These are phyloP conservation scores for Rhododendron kiyosumense DNA, from an alignment of 148 eudicot species.

Conservation along the genomic window DNA sequence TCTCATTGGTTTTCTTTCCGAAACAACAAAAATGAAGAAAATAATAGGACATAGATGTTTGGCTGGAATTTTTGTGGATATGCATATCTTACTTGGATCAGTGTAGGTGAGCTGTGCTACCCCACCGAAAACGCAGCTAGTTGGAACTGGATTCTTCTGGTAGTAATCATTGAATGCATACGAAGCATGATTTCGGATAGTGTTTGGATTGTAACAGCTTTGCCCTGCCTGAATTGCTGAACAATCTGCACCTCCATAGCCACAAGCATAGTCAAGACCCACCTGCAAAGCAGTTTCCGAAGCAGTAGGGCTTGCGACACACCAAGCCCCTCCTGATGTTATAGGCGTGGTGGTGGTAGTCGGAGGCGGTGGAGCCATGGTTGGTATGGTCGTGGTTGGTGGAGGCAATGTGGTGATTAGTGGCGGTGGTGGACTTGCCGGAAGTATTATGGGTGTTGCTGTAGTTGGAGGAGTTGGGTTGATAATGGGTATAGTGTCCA, in stretches of 20 bases:
- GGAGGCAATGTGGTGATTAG: constrained; percentile 38
- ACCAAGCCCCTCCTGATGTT: constrained; percentile 76
- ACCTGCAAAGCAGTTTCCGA: constrained; percentile 79
- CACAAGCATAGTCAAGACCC: constrained; percentile 94
- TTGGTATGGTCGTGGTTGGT: constrained; percentile 28
- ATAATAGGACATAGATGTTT: not conserved
- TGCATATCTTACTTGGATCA: constrained; percentile 75
- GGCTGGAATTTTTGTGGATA: not conserved
- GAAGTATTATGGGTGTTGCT: constrained; percentile 23
- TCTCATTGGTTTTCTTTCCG: not conserved
- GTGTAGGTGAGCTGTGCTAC: constrained; percentile 60
- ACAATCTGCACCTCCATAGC: constrained; percentile 93
- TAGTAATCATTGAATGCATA: constrained; percentile 87
- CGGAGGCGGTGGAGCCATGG: constrained; percentile 15
- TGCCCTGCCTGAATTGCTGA: constrained; percentile 73
- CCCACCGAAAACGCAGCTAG: constrained; percentile 93
- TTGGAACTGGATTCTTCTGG: constrained; percentile 87
- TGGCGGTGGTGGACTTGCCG: constrained; percentile 31
- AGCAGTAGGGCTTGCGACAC: constrained; percentile 70
- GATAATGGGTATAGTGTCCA: constrained; percentile 43
- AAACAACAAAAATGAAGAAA: not conserved
- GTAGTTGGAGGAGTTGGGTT: constrained; percentile 37
- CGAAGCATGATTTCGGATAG: constrained; percentile 74
- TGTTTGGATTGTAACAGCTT: constrained; percentile 65
- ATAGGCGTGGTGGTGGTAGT: constrained; percentile 29